A percentile compares a stretch with the other conserved stretches of the same genome.
Conservation (phyloP, 129 eudicot genomes). For the Flaveria linearis region DNA sequence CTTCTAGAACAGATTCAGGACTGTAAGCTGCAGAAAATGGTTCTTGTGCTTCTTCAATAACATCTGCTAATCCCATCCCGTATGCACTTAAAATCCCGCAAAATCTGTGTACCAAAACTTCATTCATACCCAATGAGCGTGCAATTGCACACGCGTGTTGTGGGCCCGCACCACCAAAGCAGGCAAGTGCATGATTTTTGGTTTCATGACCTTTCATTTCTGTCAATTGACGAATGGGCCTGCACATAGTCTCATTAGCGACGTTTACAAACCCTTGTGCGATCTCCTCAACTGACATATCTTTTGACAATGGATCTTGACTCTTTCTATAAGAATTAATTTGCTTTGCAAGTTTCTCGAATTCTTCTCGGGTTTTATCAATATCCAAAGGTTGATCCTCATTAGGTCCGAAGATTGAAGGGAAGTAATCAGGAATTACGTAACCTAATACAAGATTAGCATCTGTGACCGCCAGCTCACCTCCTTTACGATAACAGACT, state of each 20-base stretch:
- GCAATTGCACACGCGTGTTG: conserved; percentile 99
- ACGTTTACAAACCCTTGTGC: conserved; percentile 94
- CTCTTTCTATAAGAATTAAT: conserved; percentile 75
- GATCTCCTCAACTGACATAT: conserved; percentile 90
- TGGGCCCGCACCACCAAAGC: conserved; percentile 99
- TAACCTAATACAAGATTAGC: conserved; percentile 90
- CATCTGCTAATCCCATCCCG: conserved; percentile 99
- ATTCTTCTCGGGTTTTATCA: conserved; percentile 60
- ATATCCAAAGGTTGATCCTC: conserved; percentile 91
- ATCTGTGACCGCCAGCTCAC: conserved; percentile 92
- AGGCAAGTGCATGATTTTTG: conserved; percentile 88
- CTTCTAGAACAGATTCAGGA: conserved; percentile 70
- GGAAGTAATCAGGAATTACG: conserved; percentile 87
- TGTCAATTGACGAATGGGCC: conserved; percentile 92
- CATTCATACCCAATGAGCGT: conserved; percentile 92
- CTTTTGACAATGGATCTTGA: conserved; percentile 67
- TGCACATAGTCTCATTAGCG: conserved; percentile 98
- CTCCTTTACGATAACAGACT: conserved; percentile 93
- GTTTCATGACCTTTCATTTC: conserved; percentile 99
- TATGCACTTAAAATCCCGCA: conserved; percentile 95
- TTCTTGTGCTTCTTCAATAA: conserved; percentile 91
- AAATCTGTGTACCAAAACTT: conserved; percentile 79
- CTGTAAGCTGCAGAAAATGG: conserved; percentile 81
- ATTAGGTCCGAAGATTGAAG: conserved; percentile 86
- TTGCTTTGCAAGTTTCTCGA: conserved; percentile 71